These are phyloP conservation scores for Aspergillus floridensis DNA, from an alignment of 2,329 filamentous ascomycete species.

Conservation along the genomic window DNA sequence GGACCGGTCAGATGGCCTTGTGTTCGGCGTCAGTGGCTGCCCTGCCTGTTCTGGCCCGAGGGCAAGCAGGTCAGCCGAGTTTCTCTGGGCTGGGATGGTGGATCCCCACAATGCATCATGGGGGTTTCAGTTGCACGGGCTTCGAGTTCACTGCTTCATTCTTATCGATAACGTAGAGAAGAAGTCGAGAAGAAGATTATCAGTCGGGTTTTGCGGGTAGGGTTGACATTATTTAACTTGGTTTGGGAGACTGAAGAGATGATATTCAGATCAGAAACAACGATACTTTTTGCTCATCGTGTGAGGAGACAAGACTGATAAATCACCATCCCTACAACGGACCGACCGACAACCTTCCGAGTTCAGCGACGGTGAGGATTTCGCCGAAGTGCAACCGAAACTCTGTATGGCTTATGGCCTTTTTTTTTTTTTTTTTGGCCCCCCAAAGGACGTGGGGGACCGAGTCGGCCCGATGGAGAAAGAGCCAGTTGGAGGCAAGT, in stretches of 20 bases:
- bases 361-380: constrained; percentile 3
- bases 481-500: background rate
- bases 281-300: background rate
- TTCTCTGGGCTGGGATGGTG: background rate
- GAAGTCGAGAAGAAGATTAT: background rate
- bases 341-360: background rate
- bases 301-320: background rate
- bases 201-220: background rate
- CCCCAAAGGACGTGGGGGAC: constrained; percentile 2
- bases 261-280: background rate
- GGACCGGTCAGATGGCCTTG: background rate
- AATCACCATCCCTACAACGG: background rate
- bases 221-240: background rate
- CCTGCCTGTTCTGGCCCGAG: background rate
- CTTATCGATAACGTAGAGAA: background rate
- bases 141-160: background rate
- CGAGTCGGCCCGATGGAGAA: constrained; percentile 4
- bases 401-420: background rate
- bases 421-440: background rate
- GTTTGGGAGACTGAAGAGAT: background rate
- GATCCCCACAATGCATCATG: background rate
- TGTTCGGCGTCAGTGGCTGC: background rate
- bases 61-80: background rate
- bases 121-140: background rate
- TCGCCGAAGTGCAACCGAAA: constrained; percentile 3